Conservation (phyloP, 805 yeast genomes). For the Candida succiphila region DNA sequence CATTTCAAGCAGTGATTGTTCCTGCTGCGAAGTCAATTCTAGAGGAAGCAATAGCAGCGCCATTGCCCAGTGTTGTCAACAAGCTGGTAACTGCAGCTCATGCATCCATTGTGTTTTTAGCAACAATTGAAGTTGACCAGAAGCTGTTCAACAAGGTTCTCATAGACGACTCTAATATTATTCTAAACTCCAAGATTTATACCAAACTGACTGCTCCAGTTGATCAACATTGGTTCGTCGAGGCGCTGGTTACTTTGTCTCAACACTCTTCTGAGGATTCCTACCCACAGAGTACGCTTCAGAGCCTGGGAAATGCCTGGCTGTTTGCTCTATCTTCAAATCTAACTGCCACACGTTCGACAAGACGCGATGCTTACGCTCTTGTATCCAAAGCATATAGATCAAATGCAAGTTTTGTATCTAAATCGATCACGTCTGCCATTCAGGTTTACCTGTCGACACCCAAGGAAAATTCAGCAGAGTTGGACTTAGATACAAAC, state of each 20-base stretch:
- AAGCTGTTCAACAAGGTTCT: constrained; percentile 26
- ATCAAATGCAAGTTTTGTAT: constrained; percentile 27
- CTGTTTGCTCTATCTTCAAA: constrained; percentile 28
- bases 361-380: constrained; percentile 24
- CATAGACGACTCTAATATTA: constrained; percentile 24
- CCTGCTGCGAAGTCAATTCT: constrained; percentile 22
- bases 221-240: constrained; percentile 44
- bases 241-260: constrained; percentile 30
- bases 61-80: constrained; percentile 42
- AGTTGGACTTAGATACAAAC: constrained; percentile 9
- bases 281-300: constrained; percentile 7
- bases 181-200: constrained; percentile 36
- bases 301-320: constrained; percentile 42
- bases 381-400: constrained; percentile 23
- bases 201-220: constrained; percentile 34
- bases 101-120: constrained; percentile 26
- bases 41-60: constrained; percentile 38
- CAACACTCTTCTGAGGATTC: not conserved
- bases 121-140: constrained; percentile 5
- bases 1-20: constrained; percentile 1
- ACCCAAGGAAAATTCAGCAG: not conserved
- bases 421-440: constrained; percentile 34
- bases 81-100: constrained; percentile 46
- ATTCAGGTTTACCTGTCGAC: constrained; percentile 20
- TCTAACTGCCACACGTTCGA: constrained; percentile 8